Evolutionary conservation across 2,329 filamentous ascomycete species (phyloP).

Genomic region (Fusarium sp.): DNA sequence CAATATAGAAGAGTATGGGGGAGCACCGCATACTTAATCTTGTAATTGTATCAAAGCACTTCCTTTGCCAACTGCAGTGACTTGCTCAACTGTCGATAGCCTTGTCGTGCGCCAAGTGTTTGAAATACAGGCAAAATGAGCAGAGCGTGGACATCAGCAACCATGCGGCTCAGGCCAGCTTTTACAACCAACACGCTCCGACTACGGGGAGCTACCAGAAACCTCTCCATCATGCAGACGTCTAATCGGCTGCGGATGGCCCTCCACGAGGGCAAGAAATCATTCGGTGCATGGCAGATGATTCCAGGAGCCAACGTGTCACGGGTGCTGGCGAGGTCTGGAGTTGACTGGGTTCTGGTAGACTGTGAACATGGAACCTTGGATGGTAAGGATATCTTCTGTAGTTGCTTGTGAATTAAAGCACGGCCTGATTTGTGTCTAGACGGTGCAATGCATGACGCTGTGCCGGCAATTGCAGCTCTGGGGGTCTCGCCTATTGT

Average conservation of each 20-base stretch:
- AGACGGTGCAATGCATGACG: constrained; percentile 63
- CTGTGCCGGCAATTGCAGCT: constrained; percentile 61
- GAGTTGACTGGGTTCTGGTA: constrained; percentile 72
- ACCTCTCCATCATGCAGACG: constrained; percentile 50
- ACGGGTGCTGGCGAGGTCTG: constrained; percentile 66
- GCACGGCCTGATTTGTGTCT: background rate
- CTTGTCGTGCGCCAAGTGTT: background rate
- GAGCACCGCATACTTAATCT: constrained; percentile 1
- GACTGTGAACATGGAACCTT: constrained; percentile 64
- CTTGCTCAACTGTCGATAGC: constrained; percentile 9
- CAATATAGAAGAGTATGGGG: constrained; percentile 1
- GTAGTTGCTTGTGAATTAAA: background rate
- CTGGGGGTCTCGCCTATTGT: constrained; percentile 55
- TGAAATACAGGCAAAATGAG: constrained; percentile 25
- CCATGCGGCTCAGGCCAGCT: constrained; percentile 28
- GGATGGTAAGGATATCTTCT: constrained; percentile 49
- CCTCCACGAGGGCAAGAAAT: constrained; percentile 58
- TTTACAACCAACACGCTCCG: constrained; percentile 19
- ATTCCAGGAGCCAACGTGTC: constrained; percentile 68
- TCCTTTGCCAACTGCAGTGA: constrained; percentile 2
- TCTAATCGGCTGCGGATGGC: constrained; percentile 60
- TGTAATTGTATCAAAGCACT: constrained; percentile 9
- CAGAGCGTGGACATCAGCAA: constrained; percentile 21
- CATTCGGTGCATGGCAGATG: constrained; percentile 71
- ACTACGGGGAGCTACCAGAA: constrained; percentile 14